Percentiles rank a stretch among this genome's conserved stretches.
Evolutionary conservation across 225 moss, liverwort and hornwort genomes (phyloP).

Genomic region (Anthoceros angustus): DNA sequence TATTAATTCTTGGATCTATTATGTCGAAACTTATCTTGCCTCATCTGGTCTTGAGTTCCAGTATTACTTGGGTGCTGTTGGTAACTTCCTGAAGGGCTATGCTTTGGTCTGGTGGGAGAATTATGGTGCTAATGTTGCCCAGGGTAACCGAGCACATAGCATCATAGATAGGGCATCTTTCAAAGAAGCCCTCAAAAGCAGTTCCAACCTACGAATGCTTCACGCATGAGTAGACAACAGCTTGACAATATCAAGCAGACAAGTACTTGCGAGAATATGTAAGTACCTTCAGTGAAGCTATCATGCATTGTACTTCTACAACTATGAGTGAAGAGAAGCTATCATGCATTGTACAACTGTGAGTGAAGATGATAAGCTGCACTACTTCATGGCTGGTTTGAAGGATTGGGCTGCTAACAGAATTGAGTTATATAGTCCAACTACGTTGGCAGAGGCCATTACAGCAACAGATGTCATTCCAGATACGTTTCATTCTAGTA

Average conservation of each 20-base stretch:
- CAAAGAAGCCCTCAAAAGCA: background rate
- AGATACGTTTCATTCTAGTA: no score
- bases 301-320: background rate
- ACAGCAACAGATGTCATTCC: no score
- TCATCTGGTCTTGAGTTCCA: background rate
- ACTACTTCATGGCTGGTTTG: no score
- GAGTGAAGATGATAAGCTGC: no score
- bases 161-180: background rate
- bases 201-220: background rate
- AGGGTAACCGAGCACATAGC: background rate
- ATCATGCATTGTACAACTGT: no score
- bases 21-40: background rate
- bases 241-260: background rate
- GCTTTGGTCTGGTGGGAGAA: background rate
- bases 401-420: no score
- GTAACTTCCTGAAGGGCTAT: background rate
- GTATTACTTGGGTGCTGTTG: background rate
- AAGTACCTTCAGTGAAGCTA: background rate
- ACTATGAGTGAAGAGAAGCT: no score
- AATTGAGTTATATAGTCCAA: no score
- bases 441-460: no score
- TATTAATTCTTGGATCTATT: background rate
- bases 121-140: no score
- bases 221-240: background rate
- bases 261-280: background rate